Evolutionary conservation across 257 asterid genomes (phyloP), one percentile per base, ranked within the genome.

Genomic region (Scutellaria galericulata): DNA sequence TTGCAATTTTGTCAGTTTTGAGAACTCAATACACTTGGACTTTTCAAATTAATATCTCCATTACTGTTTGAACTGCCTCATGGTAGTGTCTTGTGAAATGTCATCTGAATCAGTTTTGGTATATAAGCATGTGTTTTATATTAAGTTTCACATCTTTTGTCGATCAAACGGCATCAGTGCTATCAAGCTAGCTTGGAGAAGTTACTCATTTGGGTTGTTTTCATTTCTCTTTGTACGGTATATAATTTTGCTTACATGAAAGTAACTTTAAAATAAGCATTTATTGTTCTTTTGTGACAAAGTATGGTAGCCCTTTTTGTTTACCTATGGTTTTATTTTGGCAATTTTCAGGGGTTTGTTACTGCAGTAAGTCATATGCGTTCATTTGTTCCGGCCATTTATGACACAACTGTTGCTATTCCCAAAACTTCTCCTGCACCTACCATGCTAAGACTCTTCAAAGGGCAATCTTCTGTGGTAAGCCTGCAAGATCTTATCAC

Each of bases 381-480:
- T 62, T 78, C 94, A 39, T 91, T 89, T 84, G 99, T 92, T 78
- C 99, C 98, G 5, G 98, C 96, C 35, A 82, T 95, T 78, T 95
- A 91, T 83, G 95, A 95, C 31, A 78, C 83, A 41, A 95, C 98
- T 68, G 87, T 94, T 68, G 86, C 94, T 39, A 91, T 95, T 57
- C 96, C 98, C 64, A 86, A 80, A 82, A 76, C 81, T 69, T 84
- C 93, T 67, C 89, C 95, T 7, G 71, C 85, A 42, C 99, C 99
- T 22, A 94, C 98, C 78, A 88, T 94, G 90, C 85, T 88, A 51
- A 68, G 96, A 78, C 90, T 95, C 64, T 87, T 95, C 71, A 87
- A 83, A 81, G 99, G 98, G 66, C 89, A 90, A 61, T 81, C 96
- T 74, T 90, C 95, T 63, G 93, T 88, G 92, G 99, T 95, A 87